Conservation (phyloP, 1,139 yeast genomes). For the Suhomyces choctaworum region DNA sequence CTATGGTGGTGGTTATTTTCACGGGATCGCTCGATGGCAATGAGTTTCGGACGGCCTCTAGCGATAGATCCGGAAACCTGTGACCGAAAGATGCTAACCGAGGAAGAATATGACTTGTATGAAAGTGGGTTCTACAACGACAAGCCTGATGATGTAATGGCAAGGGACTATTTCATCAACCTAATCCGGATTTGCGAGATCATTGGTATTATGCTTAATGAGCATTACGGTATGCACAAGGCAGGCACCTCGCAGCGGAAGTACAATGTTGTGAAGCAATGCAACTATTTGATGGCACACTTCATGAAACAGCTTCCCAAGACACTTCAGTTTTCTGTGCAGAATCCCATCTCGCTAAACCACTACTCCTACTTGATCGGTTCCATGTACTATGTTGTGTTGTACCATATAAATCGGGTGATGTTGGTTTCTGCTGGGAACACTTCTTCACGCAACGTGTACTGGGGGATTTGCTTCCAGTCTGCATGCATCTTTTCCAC, state of each 20-base stretch:
- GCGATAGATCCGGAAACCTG: constrained; percentile 9
- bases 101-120: constrained; percentile 13
- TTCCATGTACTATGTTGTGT: constrained; percentile 13
- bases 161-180: constrained; percentile 13
- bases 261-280: constrained; percentile 14
- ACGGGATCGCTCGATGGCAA: constrained; percentile 15
- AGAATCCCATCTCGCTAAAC: constrained; percentile 12
- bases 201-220: constrained; percentile 13
- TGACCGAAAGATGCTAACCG: constrained; percentile 8
- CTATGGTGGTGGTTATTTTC: constrained; percentile 19
- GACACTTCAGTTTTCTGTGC: constrained; percentile 10
- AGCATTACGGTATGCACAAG: constrained; percentile 11
- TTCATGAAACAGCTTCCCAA: constrained; percentile 13
- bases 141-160: constrained; percentile 6
- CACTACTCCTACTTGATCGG: constrained; percentile 14
- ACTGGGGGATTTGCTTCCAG: constrained; percentile 18
- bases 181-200: constrained; percentile 14
- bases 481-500: constrained; percentile 13
- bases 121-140: constrained; percentile 11
- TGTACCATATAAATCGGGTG: constrained; percentile 17
- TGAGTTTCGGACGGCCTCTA: constrained; percentile 17
- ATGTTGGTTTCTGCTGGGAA: constrained; percentile 10
- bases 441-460: constrained; percentile 7
- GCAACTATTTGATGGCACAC: constrained; percentile 15
- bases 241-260: constrained; percentile 6